Base-by-base conservation (phyloP, 1,284 basidiomycete genomes). In the Malassezia arunalokei region DNA sequence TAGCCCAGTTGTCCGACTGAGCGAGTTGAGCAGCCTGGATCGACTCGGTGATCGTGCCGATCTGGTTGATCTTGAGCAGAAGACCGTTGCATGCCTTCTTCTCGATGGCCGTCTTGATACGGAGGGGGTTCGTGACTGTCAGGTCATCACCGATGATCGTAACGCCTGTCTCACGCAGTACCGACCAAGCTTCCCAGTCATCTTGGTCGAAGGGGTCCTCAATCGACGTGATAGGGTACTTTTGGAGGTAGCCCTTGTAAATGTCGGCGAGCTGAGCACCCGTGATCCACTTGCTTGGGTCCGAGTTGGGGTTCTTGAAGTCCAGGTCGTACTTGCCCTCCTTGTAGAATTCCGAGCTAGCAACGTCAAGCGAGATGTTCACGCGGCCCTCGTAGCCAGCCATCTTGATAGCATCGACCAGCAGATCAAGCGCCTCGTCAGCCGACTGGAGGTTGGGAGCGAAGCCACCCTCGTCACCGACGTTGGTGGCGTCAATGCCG, bases 151-250 rank as follows among this genome's bases (percentile, higher is more conserved):
- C 91, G 70, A 96, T 91, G 71, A 95, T 86, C 78, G 92, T 76
- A 62, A 76, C 70, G 60, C 72, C 74, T 56, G 68, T 54, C 51
- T 73, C 68, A 59, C 76, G 89, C 73, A 95, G 88, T 79, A 91
- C 83, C 41, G 83, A 79, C 94, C 94, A 99, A 41, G 90, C 88
- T 76, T 90, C 89, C 86, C 89, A 96, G 79, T 96, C 92, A 76
- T 98, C 94, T 80, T 99, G 91, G 78, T 98, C 91, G 78, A 99
- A 99, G 76, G 92, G 92, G 77, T 99, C 92, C 79, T 99, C 92
- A 73, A 98, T 86, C 79, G 85, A 52, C 69, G 85, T 83, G 53
- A 72, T 72, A 40, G 70, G 70, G 64, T 72, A 72, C 62, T 72
- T 71, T 60, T 71, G 64, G 62, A 71, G 69, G 64, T 63, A 72